Evolutionary conservation across 305 asterid species (phyloP).

Genomic region (Fraxinus ornus): DNA sequence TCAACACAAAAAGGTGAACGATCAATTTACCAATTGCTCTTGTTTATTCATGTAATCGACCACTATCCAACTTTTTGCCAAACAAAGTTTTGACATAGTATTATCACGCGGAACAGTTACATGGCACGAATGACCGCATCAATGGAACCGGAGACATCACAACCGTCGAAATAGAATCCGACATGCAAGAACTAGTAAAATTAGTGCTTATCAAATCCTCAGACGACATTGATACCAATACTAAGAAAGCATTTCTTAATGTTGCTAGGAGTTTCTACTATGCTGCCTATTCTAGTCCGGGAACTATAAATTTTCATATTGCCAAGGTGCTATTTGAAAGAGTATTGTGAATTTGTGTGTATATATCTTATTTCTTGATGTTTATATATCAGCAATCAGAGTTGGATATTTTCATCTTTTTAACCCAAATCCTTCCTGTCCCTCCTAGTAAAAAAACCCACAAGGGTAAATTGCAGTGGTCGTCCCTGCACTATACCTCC

Average conservation of each 20-base stretch:
- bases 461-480: too few species aligned
- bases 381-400: too few species aligned
- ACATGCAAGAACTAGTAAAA: constrained; percentile 56
- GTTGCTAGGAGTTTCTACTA: constrained; percentile 70
- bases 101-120: constrained; percentile 17
- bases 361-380: background rate
- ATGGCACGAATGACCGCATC: constrained; percentile 24
- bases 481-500: too few species aligned
- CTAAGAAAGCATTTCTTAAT: constrained; percentile 51
- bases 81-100: background rate
- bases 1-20: constrained; percentile 44
- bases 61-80: background rate
- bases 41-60: background rate
- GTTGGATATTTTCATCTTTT: background rate
- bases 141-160: constrained; percentile 20
- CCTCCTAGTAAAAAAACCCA: background rate
- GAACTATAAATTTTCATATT: constrained; percentile 57
- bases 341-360: constrained; percentile 26
- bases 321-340: constrained; percentile 70
- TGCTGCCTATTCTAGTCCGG: constrained; percentile 46
- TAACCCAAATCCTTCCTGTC: too few species aligned
- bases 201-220: constrained; percentile 43
- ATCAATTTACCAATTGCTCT: background rate
- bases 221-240: constrained; percentile 35
- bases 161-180: constrained; percentile 40